Percentiles rank a stretch among this genome's conserved stretches.
Conservation (phyloP, 768 basidiomycete genomes). For the Suillus plorans region DNA sequence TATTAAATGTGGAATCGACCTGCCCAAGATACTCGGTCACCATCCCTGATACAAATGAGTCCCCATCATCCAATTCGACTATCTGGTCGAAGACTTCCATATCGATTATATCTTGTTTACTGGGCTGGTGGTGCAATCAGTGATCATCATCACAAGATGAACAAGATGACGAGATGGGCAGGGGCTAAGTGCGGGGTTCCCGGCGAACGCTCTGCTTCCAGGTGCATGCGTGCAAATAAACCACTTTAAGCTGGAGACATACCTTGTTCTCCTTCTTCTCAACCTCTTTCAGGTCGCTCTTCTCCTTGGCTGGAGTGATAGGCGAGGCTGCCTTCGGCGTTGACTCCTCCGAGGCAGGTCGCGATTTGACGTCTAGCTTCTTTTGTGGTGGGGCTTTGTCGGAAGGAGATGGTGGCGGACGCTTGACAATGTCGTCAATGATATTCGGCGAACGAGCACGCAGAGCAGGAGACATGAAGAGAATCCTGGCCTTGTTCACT, state of each 20-base stretch:
- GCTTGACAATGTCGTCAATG: conserved; percentile 27
- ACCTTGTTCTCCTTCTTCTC: conserved; percentile 28
- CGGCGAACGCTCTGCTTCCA: background rate
- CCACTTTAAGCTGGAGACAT: conserved; percentile 9
- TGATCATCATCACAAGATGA: background rate
- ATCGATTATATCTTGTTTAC: conserved; percentile 54
- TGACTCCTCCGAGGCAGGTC: conserved; percentile 27
- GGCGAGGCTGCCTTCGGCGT: conserved; percentile 14
- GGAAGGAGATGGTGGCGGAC: conserved; percentile 33
- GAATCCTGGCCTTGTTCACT: conserved; percentile 1
- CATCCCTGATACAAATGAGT: conserved; percentile 79
- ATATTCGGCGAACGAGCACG: conserved; percentile 31
- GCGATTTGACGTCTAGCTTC: conserved; percentile 32
- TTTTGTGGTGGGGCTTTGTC: conserved; percentile 29
- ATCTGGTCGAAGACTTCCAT: conserved; percentile 84
- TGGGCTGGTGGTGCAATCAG: conserved; percentile 9
- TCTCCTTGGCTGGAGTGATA: conserved; percentile 9
- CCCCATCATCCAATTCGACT: conserved; percentile 85
- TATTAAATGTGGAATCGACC: conserved; percentile 67
- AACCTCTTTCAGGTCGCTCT: conserved; percentile 10
- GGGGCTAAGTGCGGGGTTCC: conserved; percentile 2
- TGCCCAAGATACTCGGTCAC: conserved; percentile 80
- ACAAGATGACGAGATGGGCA: conserved; percentile 2
- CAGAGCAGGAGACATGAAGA: conserved; percentile 15
- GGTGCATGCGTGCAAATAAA: background rate